Conservation (phyloP, 495 filamentous ascomycete genomes). For the Poronia punctata region DNA sequence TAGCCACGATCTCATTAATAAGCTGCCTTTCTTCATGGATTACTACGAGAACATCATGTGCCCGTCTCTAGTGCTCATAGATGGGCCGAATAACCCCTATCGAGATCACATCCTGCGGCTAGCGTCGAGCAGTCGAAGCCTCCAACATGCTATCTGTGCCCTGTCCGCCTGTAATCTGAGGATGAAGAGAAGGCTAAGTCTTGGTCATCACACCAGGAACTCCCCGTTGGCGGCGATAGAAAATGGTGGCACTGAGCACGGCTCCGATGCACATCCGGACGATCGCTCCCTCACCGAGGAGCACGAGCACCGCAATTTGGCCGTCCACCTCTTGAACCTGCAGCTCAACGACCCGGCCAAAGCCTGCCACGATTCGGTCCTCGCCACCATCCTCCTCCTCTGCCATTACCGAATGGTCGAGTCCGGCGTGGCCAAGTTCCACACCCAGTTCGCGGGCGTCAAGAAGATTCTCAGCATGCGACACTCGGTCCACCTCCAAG, state of each 20-base stretch:
- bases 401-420: constrained; percentile 93
- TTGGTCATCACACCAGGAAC: constrained; percentile 41
- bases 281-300: constrained; percentile 62
- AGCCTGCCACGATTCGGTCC: constrained; percentile 75
- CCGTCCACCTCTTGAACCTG: constrained; percentile 75
- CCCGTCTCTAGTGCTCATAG: constrained; percentile 84
- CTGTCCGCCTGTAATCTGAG: constrained; percentile 78
- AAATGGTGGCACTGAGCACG: constrained; percentile 24
- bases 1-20: constrained; percentile 46
- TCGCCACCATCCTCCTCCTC: constrained; percentile 80
- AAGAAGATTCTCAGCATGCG: constrained; percentile 85
- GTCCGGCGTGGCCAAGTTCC: constrained; percentile 83
- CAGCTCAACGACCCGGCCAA: constrained; percentile 68
- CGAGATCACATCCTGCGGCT: constrained; percentile 75
- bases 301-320: constrained; percentile 69
- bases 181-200: constrained; percentile 50
- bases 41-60: constrained; percentile 88
- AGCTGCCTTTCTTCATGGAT: constrained; percentile 58
- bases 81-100: constrained; percentile 77
- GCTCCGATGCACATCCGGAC: constrained; percentile 30
- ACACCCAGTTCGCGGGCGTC: constrained; percentile 88
- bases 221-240: constrained; percentile 23
- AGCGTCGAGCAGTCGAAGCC: constrained; percentile 67
- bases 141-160: constrained; percentile 89
- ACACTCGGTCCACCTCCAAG: constrained; percentile 55